Base-by-base conservation (phyloP, 768 basidiomycete genomes). In the Clitopilus passeckerianus region DNA sequence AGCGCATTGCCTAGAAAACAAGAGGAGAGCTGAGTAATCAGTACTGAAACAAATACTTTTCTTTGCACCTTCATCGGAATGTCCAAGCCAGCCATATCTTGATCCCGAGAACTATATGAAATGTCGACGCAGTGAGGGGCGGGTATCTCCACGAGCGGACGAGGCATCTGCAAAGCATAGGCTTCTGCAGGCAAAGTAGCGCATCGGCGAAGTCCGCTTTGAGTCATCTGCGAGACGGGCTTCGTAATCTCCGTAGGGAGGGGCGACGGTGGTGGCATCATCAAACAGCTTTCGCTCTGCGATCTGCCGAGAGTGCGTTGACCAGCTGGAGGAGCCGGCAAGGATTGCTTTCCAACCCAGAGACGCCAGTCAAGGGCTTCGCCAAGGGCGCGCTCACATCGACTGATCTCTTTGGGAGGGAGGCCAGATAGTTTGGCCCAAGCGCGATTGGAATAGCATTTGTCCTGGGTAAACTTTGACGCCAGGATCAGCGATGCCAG, bases 371-470 rank as follows among this genome's bases (percentile, higher is more conserved):
- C 87, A 18, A 96, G 82, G 8, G 92, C 87, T 68, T 87, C 86
- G 22, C 93, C 91, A 43, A 98, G 83, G 0, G 90, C 91, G 22
- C 91, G 85, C 72, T 98, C 95, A 68, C 93, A 95, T 16, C 86
- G 83, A 37, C 91, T 87, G 56, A 98, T 90, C 76, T 98, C 95
- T 43, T 86, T 76, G 5, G 92, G 86, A 0, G 88, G 85, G 1
- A 98, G 80, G 16, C 94, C 93, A n/a, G 90, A 91, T 6, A 98
- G 81, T 67, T 95, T 94, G 1, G 91, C 90, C 95, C 95, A 97
- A 16, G 95, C 94, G 24, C 86, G 85, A 70, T 97, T 96, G 14
- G 92, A 94, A 66, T 95, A 97, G 44, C 91, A 93, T 55, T 91
- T 87, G 67, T 98, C 95, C 75, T 95, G 93, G 61, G 90, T 86